phyloP scores from a whole-genome alignment of 140 eudicot genomes.

The Oenanthe javanica region DNA sequence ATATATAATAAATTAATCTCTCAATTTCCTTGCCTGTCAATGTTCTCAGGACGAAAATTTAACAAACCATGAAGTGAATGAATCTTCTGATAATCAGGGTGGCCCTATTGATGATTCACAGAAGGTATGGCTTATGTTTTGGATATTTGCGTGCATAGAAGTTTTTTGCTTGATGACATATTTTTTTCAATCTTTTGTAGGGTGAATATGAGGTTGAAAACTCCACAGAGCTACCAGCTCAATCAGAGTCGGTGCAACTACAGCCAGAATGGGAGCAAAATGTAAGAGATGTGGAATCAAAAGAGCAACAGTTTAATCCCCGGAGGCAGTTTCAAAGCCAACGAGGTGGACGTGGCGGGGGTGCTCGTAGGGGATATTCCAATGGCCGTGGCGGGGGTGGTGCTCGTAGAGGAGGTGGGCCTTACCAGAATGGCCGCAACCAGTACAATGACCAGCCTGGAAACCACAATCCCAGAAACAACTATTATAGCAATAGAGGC shows the following conservation, averaged over 20 bases:
- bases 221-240: slow-evolving; percentile 7
- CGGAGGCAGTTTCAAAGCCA: slow-evolving; percentile 30
- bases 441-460: slow-evolving; percentile 48
- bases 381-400: slow-evolving; percentile 55
- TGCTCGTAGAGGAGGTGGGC: slow-evolving; percentile 40
- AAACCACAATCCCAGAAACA: slow-evolving; percentile 36
- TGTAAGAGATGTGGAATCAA: slow-evolving; percentile 12
- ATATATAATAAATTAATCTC: background rate
- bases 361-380: slow-evolving; percentile 41
- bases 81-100: slow-evolving; percentile 15
- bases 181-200: background rate
- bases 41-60: slow-evolving; percentile 8
- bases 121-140: slow-evolving; percentile 1
- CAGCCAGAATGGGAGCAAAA: slow-evolving; percentile 13
- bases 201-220: slow-evolving; percentile 17
- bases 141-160: background rate
- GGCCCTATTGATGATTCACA: slow-evolving; percentile 17
- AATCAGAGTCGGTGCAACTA: slow-evolving; percentile 2
- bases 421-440: slow-evolving; percentile 57
- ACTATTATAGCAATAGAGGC: slow-evolving; percentile 34
- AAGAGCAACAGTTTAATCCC: slow-evolving; percentile 16
- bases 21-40: background rate
- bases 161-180: background rate
- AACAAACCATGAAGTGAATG: slow-evolving; percentile 13
- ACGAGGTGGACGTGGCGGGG: slow-evolving; percentile 55